Evolutionary conservation across 768 basidiomycete species (phyloP).

Genomic region (Tylopilus felleus): DNA sequence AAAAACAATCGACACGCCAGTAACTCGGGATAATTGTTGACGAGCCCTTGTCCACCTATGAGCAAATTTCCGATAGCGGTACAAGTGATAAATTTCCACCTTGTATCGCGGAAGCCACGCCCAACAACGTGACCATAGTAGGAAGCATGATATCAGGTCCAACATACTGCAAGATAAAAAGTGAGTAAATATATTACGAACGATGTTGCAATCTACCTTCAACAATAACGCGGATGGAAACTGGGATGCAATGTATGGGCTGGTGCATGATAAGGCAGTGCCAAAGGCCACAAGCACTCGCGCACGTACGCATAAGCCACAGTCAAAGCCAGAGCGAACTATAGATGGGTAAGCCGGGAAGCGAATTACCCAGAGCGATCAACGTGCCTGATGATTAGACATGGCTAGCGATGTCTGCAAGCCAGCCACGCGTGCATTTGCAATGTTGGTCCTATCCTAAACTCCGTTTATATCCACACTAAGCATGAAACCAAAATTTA

Average conservation of each 20-base stretch:
- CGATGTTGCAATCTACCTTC: slow-evolving; percentile 32
- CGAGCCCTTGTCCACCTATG: slow-evolving; percentile 36
- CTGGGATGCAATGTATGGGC: slow-evolving; percentile 53
- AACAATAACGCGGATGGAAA: slow-evolving; percentile 59
- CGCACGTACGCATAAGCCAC: slow-evolving; percentile 10
- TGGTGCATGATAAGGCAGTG: slow-evolving; percentile 1
- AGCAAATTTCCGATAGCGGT: not conserved
- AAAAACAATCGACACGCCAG: slow-evolving; percentile 45
- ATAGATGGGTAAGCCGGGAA: not conserved
- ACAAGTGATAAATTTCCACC: not conserved
- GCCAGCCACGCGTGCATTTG: too few species aligned
- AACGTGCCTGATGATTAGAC: slow-evolving; percentile 15
- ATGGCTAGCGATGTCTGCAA: slow-evolving; percentile 47
- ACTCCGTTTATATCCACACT: too few species aligned
- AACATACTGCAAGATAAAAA: not conserved
- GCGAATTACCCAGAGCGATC: not conserved
- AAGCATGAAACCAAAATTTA: too few species aligned
- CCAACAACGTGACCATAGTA: not conserved
- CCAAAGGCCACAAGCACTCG: slow-evolving; percentile 12
- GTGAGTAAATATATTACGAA: not conserved
- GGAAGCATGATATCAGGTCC: slow-evolving; percentile 4
- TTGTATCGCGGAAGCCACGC: not conserved
- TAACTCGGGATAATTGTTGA: slow-evolving; percentile 49
- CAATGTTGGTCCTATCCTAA: too few species aligned
- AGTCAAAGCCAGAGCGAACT: slow-evolving; percentile 36